phyloP scores from a whole-genome alignment of 805 yeast genomes.

The Schizosaccharomyces osmophilus region DNA sequence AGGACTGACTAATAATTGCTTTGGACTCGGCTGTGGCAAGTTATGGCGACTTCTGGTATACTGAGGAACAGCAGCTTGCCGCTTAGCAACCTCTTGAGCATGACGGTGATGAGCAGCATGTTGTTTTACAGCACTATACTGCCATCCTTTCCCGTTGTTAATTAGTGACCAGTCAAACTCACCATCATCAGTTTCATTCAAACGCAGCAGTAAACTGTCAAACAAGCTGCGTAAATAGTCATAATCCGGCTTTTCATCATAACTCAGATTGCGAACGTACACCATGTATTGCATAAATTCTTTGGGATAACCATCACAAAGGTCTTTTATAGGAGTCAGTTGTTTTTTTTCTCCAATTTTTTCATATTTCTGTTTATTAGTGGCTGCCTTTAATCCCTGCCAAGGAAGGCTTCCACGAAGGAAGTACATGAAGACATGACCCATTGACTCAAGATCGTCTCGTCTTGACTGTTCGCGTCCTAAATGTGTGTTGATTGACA shows the following conservation, averaged over 20 bases:
- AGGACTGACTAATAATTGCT: too few relatives aligned
- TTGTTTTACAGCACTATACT: conserved; percentile 22
- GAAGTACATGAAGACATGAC: conserved; percentile 90
- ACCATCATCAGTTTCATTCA: conserved; percentile 53
- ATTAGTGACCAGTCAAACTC: conserved; percentile 95
- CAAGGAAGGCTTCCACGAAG: conserved; percentile 86
- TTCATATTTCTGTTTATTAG: conserved; percentile 91
- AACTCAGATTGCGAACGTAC: conserved; percentile 64
- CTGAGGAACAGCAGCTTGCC: not conserved
- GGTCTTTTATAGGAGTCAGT: conserved; percentile 60
- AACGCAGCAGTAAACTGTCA: conserved; percentile 50
- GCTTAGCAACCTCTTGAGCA: not conserved
- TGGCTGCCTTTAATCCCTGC: conserved; percentile 97
- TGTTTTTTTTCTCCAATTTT: conserved; percentile 92
- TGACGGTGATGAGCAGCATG: not conserved
- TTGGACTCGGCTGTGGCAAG: not conserved
- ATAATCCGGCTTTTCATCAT: conserved; percentile 88
- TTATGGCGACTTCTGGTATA: not conserved
- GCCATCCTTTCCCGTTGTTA: conserved; percentile 93
- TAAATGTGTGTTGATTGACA: conserved; percentile 90
- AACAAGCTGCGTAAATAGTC: conserved; percentile 58
- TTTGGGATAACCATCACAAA: conserved; percentile 71
- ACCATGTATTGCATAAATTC: conserved; percentile 84
- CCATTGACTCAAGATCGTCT: conserved; percentile 88
- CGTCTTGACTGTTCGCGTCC: conserved; percentile 93